Base-by-base conservation (phyloP, 805 yeast genomes). In the Scheffersomyces coipomensis region DNA sequence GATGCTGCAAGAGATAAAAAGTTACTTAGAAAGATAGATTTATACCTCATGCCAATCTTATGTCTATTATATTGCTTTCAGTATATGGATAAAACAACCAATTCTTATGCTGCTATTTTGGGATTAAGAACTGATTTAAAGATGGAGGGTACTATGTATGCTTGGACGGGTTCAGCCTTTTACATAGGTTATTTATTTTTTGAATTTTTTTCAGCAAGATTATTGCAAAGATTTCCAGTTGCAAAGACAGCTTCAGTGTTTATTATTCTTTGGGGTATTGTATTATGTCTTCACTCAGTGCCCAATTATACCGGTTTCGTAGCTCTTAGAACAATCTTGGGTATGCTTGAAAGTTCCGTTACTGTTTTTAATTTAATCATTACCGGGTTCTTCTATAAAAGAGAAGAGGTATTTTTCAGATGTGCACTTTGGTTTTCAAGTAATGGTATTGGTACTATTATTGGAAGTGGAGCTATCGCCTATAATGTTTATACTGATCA, bases 261-360 rank as follows among this genome's bases (percentile, higher is more conserved):
- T 43, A 71, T 83, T 29, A 51, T 79, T n/a, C 31, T 76, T 0
- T 84, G 90, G 89, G 88, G 88, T 17, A 40, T 49, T 55, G 55
- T 79, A 12, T 58, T 80, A 24, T 64, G 76, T 26, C 60, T 78
- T n/a, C 78, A 75, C 44, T 71, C 84, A 1, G 75, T 72, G 2
- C 73, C 81, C 2, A 53, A 66, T 15, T 65, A 62, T 42, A 62
- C 65, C 11, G 70, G 71, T 3, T 63, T 66, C 21, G 59, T 66
- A 54, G 68, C 56, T 32, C 64, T 61, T 45, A 56, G 65, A 53
- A 59, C 60, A 35, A 56, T 64, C 52, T 58, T 57, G 51, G 76
- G 64, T 12, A 66, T 45, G 68, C 60, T 64, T 16, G 72, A 69
- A 48, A 52, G 60, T 19, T 46, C 65, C 10, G 57, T 68, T 22